phyloP scores from a whole-genome alignment of 495 filamentous ascomycete species.

The Aspergillus ostianus region DNA sequence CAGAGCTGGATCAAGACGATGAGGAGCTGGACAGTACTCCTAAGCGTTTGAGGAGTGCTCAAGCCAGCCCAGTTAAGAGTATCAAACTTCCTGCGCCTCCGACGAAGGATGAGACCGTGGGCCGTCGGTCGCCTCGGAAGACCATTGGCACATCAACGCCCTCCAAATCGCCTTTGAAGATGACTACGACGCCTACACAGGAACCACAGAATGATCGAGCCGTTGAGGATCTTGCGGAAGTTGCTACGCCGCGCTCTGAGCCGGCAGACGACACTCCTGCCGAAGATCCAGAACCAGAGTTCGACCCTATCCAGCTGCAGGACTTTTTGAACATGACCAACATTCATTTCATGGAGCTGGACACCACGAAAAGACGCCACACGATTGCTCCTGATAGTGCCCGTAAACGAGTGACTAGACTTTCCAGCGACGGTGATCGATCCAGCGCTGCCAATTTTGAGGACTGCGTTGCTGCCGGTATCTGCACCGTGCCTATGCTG shows the following conservation, averaged over 20 bases:
- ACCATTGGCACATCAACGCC: slow-evolving; percentile 41
- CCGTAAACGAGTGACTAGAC: slow-evolving; percentile 36
- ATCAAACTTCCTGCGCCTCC: slow-evolving; percentile 65
- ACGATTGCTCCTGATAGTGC: slow-evolving; percentile 65
- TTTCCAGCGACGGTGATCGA: slow-evolving; percentile 42
- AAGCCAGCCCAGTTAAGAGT: slow-evolving; percentile 76
- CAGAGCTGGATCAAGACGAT: slow-evolving; percentile 64
- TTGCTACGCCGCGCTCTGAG: slow-evolving; percentile 24
- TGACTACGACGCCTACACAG: slow-evolving; percentile 37
- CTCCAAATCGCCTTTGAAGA: slow-evolving; percentile 33
- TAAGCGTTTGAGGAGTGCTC: slow-evolving; percentile 66
- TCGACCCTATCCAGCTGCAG: slow-evolving; percentile 78
- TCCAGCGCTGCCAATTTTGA: slow-evolving; percentile 54
- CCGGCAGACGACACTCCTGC: slow-evolving; percentile 16
- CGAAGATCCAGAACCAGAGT: slow-evolving; percentile 34
- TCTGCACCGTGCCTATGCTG: slow-evolving; percentile 88
- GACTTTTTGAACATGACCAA: slow-evolving; percentile 93
- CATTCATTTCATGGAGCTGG: slow-evolving; percentile 95
- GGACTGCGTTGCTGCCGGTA: slow-evolving; percentile 80
- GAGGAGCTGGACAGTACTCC: slow-evolving; percentile 68
- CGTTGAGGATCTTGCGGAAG: slow-evolving; percentile 25
- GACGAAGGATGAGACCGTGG: slow-evolving; percentile 59
- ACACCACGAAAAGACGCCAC: slow-evolving; percentile 85
- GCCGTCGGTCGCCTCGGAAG: slow-evolving; percentile 48
- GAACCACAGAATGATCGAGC: slow-evolving; percentile 17